Base-by-base conservation (phyloP, 1,284 basidiomycete species). In the Melampsora larici-populina region DNA sequence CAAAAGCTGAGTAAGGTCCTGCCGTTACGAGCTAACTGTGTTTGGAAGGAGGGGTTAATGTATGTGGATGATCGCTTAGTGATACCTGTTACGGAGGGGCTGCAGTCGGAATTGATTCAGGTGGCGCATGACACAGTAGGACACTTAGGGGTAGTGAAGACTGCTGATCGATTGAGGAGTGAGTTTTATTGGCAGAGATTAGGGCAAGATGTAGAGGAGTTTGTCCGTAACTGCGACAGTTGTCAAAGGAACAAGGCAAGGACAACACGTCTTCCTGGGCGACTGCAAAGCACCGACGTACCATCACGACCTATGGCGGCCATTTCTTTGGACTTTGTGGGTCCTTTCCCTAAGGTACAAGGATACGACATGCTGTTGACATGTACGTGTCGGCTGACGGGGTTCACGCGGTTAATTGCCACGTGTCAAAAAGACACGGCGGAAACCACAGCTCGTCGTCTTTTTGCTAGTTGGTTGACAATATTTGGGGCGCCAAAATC, bases 71-170 rank as follows among this genome's bases (percentile, higher is more conserved):
- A 73, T 0, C 70, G 82, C 0, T 78, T 86, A 0, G 78, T 86
- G 3, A 83, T 86, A 7, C 86, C 85, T 0, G 66, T 71, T 0
- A 58, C 33, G 8, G 40, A 40, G 0, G 46, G 72, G 1, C 7
- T 85, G 1, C 78, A 82, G 5, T 80, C 83, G 49, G 46, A 66
- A n/a, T 71, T 85, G 0, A 83, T 81, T 64, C 78, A 73, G 0
- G 73, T 83, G 1, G 82, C 83, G 0, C 84, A 84, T 67, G 80
- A 84, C 55, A 73, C 82, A 0, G 82, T 83, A 0, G 84, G 86
- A 0, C 86, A 86, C 76, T 85, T 85, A 71, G 84, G 86, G 0
- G 80, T 82, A 29, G 80, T 84, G 26, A 86, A 86, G 71, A 81
- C 81, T 58, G 71, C 79, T 0, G 64, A 49, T 9, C 78, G 79